Evolutionary conservation across 257 asterid genomes (phyloP).

Genomic region (Sherardia arvensis): DNA sequence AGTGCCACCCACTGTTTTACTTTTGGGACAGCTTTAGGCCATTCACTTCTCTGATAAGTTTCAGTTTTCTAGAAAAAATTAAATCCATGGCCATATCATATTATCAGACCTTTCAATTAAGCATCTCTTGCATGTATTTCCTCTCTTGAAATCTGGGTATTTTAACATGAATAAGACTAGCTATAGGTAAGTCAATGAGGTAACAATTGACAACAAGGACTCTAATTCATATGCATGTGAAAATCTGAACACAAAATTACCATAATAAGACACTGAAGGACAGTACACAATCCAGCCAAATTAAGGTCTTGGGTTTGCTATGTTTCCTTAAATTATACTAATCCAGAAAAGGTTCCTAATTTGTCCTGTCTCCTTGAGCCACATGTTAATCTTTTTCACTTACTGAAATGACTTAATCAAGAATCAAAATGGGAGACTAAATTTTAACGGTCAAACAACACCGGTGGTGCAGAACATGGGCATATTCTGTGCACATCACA

Average conservation of each 20-base stretch:
- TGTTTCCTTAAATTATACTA: neutral
- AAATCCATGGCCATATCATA: neutral
- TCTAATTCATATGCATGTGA: neutral
- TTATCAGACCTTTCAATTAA: neutral
- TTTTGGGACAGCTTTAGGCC: neutral
- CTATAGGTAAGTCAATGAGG: too few relatives aligned
- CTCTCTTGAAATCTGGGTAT: too few relatives aligned
- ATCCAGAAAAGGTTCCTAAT: neutral
- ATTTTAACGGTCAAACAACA: constrained; percentile 18
- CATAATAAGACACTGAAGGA: neutral
- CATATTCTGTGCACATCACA: constrained; percentile 7
- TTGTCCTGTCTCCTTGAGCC: neutral
- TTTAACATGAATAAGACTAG: too few relatives aligned
- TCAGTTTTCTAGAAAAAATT: neutral
- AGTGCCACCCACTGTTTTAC: neutral
- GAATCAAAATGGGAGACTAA: neutral
- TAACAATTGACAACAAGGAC: too few relatives aligned
- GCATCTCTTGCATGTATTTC: neutral
- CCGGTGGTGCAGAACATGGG: constrained; percentile 18
- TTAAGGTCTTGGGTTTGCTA: neutral
- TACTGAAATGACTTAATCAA: neutral
- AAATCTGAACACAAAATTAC: neutral
- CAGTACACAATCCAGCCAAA: neutral
- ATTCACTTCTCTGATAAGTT: neutral
- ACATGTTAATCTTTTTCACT: neutral